Conservation (phyloP, 768 basidiomycete genomes). For the Holtermanniella nyarrowii region DNA sequence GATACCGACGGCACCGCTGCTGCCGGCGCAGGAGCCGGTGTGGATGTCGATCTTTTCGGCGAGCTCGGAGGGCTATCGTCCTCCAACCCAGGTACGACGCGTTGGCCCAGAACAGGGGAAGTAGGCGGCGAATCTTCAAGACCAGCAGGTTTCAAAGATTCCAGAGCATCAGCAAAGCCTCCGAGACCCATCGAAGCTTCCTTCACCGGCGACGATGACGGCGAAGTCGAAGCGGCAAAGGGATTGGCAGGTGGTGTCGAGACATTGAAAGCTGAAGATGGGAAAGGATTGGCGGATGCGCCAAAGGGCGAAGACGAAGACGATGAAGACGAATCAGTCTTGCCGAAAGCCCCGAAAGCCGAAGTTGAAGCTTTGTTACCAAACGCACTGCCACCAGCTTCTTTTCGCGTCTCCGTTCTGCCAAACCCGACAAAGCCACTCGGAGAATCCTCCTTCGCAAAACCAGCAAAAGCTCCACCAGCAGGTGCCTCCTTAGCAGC, state of each 20-base stretch:
- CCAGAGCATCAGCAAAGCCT: conserved; percentile 25
- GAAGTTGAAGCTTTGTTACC: conserved; percentile 4
- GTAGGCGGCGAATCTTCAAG: conserved; percentile 25
- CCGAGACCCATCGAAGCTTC: conserved; percentile 15
- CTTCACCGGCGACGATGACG: neutral
- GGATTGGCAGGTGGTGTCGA: conserved; percentile 3
- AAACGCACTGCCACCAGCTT: conserved; percentile 6
- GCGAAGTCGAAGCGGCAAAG: neutral
- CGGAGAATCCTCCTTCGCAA: neutral
- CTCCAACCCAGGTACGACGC: conserved; percentile 12
- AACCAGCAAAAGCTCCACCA: conserved; percentile 14
- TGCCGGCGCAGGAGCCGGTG: neutral
- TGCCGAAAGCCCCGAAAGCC: conserved; percentile 6
- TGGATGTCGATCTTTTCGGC: conserved; percentile 4
- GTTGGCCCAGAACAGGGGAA: conserved; percentile 13
- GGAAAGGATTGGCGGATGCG: conserved; percentile 7
- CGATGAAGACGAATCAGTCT: neutral
- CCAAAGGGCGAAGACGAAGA: conserved; percentile 14
- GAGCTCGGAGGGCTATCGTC: conserved; percentile 27
- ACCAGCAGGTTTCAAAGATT: conserved; percentile 10
- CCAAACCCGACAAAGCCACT: conserved; percentile 6
- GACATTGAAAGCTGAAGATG: conserved; percentile 3
- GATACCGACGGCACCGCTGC: conserved; percentile 5
- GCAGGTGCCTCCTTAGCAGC: conserved; percentile 11
- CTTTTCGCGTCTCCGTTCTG: neutral